These are phyloP conservation scores for Coemansia sp. DNA, from an alignment of 192 early-diverging fungal genomes.

Conservation along the genomic window DNA sequence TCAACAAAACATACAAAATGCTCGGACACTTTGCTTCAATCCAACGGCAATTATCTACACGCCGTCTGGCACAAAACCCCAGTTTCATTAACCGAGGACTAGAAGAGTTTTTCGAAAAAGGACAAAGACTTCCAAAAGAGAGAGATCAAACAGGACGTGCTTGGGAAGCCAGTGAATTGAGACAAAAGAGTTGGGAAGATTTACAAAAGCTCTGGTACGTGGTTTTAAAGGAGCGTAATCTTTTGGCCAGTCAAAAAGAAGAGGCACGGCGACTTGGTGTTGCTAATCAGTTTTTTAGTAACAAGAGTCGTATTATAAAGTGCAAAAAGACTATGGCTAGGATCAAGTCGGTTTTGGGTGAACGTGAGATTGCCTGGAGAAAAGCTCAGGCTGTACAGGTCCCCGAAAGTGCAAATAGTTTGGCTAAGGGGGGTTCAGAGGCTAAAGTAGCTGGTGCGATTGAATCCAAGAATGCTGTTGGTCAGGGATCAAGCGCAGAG, in stretches of 20 bases:
- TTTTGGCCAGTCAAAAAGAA: constrained; percentile 69
- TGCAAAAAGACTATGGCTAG: constrained; percentile 82
- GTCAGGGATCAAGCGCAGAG: no score
- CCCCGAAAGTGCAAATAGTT: no score
- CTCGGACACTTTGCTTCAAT: constrained; percentile 19
- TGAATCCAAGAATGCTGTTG: not conserved
- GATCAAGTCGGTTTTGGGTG: constrained; percentile 75
- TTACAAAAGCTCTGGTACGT: constrained; percentile 95
- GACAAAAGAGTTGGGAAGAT: constrained; percentile 94
- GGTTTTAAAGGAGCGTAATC: constrained; percentile 79
- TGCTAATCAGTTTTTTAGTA: constrained; percentile 53
- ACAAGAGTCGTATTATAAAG: constrained; percentile 65
- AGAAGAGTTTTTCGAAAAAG: constrained; percentile 62
- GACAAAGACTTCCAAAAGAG: constrained; percentile 49
- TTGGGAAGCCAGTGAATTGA: constrained; percentile 86
- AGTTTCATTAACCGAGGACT: constrained; percentile 54
- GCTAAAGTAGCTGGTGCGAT: no score
- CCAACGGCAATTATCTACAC: constrained; percentile 35
- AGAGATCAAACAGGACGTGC: constrained; percentile 64
- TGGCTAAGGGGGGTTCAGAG: no score
- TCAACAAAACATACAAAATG: constrained; percentile 11
- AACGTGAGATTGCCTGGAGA: constrained; percentile 66
- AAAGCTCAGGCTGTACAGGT: constrained; percentile 52
- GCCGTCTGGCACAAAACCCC: constrained; percentile 38
- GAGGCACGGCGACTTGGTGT: constrained; percentile 61